Conservation (phyloP, 768 basidiomycete species). For the Pholiota molesta region DNA sequence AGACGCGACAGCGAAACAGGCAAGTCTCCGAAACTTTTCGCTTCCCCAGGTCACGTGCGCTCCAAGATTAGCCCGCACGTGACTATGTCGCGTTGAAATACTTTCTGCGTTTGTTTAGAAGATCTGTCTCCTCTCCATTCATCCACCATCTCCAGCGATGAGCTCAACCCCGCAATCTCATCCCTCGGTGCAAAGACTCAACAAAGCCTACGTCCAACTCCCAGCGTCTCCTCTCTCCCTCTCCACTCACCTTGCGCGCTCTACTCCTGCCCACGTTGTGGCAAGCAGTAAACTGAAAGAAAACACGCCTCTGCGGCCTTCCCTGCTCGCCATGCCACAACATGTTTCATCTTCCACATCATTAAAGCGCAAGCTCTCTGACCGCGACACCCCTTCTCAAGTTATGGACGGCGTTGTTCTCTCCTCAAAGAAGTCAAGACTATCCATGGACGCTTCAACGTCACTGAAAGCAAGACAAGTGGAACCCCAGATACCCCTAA, state of each 20-base stretch:
- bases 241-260: conserved; percentile 25
- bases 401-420: conserved; percentile 22
- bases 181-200: conserved; percentile 34
- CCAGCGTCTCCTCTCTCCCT: conserved; percentile 49
- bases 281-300: conserved; percentile 44
- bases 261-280: conserved; percentile 25
- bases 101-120: conserved; percentile 24
- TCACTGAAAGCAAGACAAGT: conserved; percentile 23
- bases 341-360: conserved; percentile 27
- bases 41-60: conserved; percentile 30
- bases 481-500: conserved; percentile 32
- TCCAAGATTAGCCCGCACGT: conserved; percentile 27
- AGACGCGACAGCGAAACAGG: conserved; percentile 7
- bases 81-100: conserved; percentile 33
- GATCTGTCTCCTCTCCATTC: conserved; percentile 15
- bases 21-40: conserved; percentile 35
- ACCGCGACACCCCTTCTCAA: conserved; percentile 30
- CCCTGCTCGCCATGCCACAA: conserved; percentile 23
- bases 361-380: conserved; percentile 54
- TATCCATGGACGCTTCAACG: conserved; percentile 20
- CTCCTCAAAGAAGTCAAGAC: conserved; percentile 36
- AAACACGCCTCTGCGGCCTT: conserved; percentile 40
- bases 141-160: conserved; percentile 29
- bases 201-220: conserved; percentile 62
- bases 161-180: conserved; percentile 24